Percentiles rank a stretch among this genome's conserved stretches.
phyloP scores from a whole-genome alignment of 345 rosid species.

The Salix arbutifolia region DNA sequence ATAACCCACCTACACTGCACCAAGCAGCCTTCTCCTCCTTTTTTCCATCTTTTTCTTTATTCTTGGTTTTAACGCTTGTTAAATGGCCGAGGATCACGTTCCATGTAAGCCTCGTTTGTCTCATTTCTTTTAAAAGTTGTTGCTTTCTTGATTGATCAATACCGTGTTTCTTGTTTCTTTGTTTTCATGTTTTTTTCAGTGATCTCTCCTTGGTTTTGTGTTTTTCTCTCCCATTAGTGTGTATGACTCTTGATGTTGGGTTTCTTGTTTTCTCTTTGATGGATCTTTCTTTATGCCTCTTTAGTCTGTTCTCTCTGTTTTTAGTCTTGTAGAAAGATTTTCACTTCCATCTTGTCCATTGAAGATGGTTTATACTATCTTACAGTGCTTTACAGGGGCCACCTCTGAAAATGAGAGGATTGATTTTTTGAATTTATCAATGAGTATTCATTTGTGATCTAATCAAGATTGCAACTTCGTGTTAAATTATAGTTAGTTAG shows the following conservation, averaged over 20 bases:
- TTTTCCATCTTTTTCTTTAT: constrained; percentile 1
- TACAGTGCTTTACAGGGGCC: background rate
- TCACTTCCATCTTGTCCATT: background rate
- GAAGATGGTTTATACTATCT: background rate
- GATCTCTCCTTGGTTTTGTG: constrained; percentile 11
- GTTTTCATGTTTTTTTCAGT: background rate
- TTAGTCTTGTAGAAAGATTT: background rate
- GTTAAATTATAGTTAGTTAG: background rate
- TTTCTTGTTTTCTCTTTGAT: constrained; percentile 5
- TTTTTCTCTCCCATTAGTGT: background rate
- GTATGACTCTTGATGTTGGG: background rate
- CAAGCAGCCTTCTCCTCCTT: background rate
- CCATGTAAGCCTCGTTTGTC: constrained; percentile 30
- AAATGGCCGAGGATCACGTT: constrained; percentile 42
- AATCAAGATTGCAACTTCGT: background rate
- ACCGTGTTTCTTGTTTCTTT: background rate
- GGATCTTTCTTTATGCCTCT: constrained; percentile 19
- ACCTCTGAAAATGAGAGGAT: background rate
- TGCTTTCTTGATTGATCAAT: constrained; percentile 5
- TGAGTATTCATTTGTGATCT: background rate
- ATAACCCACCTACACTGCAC: background rate
- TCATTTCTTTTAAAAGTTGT: background rate
- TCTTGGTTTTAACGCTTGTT: constrained; percentile 10
- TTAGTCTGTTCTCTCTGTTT: background rate
- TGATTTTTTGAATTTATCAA: too few species aligned